Base-by-base conservation (phyloP, 2,329 filamentous ascomycete species). In the Phoma herbarum region DNA sequence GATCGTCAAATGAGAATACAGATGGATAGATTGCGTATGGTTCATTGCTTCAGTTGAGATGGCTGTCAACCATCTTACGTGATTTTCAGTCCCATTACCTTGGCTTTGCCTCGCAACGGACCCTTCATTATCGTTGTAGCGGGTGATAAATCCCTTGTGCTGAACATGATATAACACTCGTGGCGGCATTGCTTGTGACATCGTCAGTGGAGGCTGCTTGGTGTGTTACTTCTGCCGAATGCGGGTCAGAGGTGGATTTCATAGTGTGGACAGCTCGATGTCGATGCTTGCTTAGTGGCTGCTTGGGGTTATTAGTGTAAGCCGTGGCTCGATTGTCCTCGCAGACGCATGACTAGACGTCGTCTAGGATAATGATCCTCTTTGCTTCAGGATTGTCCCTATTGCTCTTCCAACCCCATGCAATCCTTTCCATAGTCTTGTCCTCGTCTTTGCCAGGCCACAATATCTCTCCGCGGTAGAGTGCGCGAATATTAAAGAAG, bases 401-500 rank as follows among this genome's bases (percentile, higher is more conserved):
- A 14, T 68, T 70, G 11, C 60, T 59, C 42, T 62, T 57, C 65
- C 65, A 70, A 5, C 70, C 69, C 69, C 70, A 71, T 7, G 57
- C 55, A 11, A 73, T 47, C 3, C 60, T 59, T 31, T 65, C 57
- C 69, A 74, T 73, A 0, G 60, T 66, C 52, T 69, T 74, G 44
- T 76, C 74, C 31, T 76, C 74, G 48, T 76, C 74, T 41, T 70
- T 74, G 1, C 85, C 85, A 2, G 83, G 83, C 71, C 81, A 86
- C 63, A 87, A 75, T 42, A 88, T 83, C 49, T 85, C 78, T 52
- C 81, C 77, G 11, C 72, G 75, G 58, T 78, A 73, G 4, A 88
- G 77, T 2, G 85, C 86, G 23, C 78, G 75, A 2, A 84, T 67
- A 66, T 86, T 82, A 41, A 79, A 77, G 20, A 77, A 72, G 10